Base-by-base conservation (phyloP, 148 eudicot species). In the Rhododendron ovatum region DNA sequence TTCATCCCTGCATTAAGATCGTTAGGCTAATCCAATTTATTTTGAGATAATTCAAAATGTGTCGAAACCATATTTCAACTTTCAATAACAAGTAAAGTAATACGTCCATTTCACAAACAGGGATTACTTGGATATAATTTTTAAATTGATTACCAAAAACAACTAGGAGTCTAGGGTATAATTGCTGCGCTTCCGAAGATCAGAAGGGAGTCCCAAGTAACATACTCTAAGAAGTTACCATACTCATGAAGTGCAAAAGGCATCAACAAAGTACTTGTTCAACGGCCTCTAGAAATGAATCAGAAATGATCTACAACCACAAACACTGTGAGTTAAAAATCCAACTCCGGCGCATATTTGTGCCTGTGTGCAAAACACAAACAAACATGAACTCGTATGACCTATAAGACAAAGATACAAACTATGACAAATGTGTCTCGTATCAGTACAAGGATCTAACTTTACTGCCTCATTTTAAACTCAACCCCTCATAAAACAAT, bases 1-100 rank as follows among this genome's bases (percentile, higher is more conserved):
- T 86, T 97, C 99, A 93, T 97, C 99, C 88, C 99, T 97, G 88
- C 88, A 92, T 75, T 30, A 84, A 63, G 83, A 88, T 83, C 61
- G 39, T 2, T 53, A 48, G 71, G 30, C 14, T 57, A 20, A 77
- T 91, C 89, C 73, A 89, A 48, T 83, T 55, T 30, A 41, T 85
- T 63, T 85, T 55, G 26, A 51, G 69, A 13, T 59, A 55, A 43
- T 18, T 1, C 45, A 24, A 45, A 50, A 48, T 61, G 53, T 51
- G 74, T 11, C 22, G 33, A 48, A 61, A 37, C 76, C 37, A 28
- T 69, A 13, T 12, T 69, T 26, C 7, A 28, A 69, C 5, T 69
- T 28, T 28, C 75, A 28, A 28, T 13, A 28, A 69, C 14, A 26
- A 10, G 33, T 24, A 4, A 79, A 47, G 12, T 41, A 43, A 77